These are phyloP conservation scores for Daldinia vernicosa DNA, from an alignment of 495 filamentous ascomycete species.

Conservation along the genomic window DNA sequence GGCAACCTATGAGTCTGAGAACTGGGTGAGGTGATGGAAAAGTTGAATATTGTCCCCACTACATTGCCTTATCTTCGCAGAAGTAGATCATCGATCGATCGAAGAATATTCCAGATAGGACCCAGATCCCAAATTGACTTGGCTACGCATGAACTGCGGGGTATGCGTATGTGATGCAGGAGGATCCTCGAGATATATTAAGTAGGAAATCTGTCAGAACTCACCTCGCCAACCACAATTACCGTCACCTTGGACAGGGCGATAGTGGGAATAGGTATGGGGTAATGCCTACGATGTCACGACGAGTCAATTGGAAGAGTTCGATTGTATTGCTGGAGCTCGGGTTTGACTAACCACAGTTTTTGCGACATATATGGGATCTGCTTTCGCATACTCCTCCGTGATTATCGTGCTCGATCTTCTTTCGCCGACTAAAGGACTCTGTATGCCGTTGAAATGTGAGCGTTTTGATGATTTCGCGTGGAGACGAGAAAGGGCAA, in stretches of 20 bases:
- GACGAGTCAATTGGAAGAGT: constrained; percentile 30
- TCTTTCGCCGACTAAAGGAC: constrained; percentile 81
- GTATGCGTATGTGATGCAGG: constrained; percentile 32
- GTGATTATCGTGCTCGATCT: constrained; percentile 80
- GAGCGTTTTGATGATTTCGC: constrained; percentile 9
- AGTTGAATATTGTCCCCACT: constrained; percentile 11
- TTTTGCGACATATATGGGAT: constrained; percentile 84
- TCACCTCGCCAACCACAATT: constrained; percentile 98
- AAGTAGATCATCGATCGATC: constrained; percentile 24
- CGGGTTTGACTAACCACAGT: constrained; percentile 71
- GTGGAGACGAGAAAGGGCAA: neutral
- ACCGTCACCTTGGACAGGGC: constrained; percentile 89
- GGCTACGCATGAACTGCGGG: constrained; percentile 36
- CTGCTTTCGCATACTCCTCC: constrained; percentile 89
- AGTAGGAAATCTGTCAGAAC: constrained; percentile 31
- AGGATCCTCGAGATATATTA: constrained; percentile 14
- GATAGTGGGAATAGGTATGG: constrained; percentile 85
- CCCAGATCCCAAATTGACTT: constrained; percentile 17
- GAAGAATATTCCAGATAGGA: constrained; percentile 34
- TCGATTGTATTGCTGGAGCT: neutral
- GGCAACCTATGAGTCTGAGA: neutral
- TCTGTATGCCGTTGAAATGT: constrained; percentile 62
- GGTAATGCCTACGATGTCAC: constrained; percentile 70
- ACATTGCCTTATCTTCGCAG: constrained; percentile 5
- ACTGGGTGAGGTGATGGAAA: neutral